Evolutionary conservation across 495 filamentous ascomycete genomes (phyloP).

Genomic region (Chaetomidium leptoderma): DNA sequence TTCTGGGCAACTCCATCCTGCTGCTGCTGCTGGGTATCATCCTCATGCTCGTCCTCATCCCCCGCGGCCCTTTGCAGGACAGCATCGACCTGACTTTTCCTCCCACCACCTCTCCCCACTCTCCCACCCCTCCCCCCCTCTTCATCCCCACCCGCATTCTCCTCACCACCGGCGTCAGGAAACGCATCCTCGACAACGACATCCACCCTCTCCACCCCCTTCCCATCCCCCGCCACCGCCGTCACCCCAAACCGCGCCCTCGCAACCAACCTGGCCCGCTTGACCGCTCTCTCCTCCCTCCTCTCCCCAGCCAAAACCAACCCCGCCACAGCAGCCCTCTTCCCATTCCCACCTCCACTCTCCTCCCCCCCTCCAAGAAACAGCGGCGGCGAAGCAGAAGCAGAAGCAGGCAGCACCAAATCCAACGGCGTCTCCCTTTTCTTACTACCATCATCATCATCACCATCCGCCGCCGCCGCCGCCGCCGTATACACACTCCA

Average conservation of each 20-base stretch:
- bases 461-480: too few relatives aligned
- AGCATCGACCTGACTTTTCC: slow-evolving; percentile 32
- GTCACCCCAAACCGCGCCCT: slow-evolving; percentile 53
- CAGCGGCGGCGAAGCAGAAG: too few relatives aligned
- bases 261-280: slow-evolving; percentile 45
- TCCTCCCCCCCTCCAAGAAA: slow-evolving; percentile 29
- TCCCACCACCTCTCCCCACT: not conserved
- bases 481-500: slow-evolving; percentile 76
- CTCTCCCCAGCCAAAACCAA: slow-evolving; percentile 25
- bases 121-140: not conserved
- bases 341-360: not conserved
- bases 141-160: slow-evolving; percentile 31
- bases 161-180: slow-evolving; percentile 35
- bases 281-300: slow-evolving; percentile 36
- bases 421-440: slow-evolving; percentile 57
- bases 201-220: slow-evolving; percentile 58
- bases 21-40: slow-evolving; percentile 25
- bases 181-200: slow-evolving; percentile 55
- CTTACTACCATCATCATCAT: slow-evolving; percentile 17
- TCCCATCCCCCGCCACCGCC: slow-evolving; percentile 48
- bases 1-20: slow-evolving; percentile 9
- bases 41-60: slow-evolving; percentile 30
- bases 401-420: slow-evolving; percentile 39
- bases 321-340: slow-evolving; percentile 14
- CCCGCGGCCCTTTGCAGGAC: slow-evolving; percentile 21